Evolutionary conservation across 2,329 filamentous ascomycete species (phyloP).

Genomic region (Colletotrichum sp.): DNA sequence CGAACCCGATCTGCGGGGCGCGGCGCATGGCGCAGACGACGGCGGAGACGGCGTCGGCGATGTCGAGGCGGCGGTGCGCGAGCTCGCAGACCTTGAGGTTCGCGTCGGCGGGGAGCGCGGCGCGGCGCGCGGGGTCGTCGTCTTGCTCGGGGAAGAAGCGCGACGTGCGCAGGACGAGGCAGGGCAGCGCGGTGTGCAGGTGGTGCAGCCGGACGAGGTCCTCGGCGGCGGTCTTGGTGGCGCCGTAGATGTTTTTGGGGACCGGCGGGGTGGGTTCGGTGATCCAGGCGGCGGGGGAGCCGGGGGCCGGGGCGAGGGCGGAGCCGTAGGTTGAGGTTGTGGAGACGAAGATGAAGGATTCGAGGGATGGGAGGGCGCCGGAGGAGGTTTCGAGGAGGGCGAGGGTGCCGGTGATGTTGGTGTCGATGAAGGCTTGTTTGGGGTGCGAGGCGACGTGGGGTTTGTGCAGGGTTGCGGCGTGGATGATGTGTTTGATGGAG

Average conservation of each 20-base stretch:
- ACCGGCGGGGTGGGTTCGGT: slow-evolving; percentile 42
- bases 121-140: slow-evolving; percentile 46
- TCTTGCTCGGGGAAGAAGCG: slow-evolving; percentile 56
- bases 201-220: slow-evolving; percentile 50
- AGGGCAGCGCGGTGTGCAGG: slow-evolving; percentile 40
- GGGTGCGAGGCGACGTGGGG: slow-evolving; percentile 50
- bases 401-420: slow-evolving; percentile 49
- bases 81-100: slow-evolving; percentile 55
- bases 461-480: slow-evolving; percentile 53
- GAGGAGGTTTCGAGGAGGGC: slow-evolving; percentile 45
- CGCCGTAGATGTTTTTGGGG: slow-evolving; percentile 55
- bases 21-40: slow-evolving; percentile 42
- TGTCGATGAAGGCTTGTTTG: slow-evolving; percentile 47
- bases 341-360: slow-evolving; percentile 50
- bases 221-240: slow-evolving; percentile 54
- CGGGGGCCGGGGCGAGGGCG: slow-evolving; percentile 40
- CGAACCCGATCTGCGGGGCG: slow-evolving; percentile 37
- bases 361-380: slow-evolving; percentile 25
- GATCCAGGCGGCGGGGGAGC: slow-evolving; percentile 48
- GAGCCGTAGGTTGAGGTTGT: slow-evolving; percentile 51
- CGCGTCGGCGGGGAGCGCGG: slow-evolving; percentile 32
- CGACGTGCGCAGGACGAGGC: slow-evolving; percentile 49
- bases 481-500: slow-evolving; percentile 44
- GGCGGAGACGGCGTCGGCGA: slow-evolving; percentile 48
- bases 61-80: slow-evolving; percentile 48